Base-by-base conservation (phyloP, 2,329 filamentous ascomycete species). In the Aspergillus sp. region DNA sequence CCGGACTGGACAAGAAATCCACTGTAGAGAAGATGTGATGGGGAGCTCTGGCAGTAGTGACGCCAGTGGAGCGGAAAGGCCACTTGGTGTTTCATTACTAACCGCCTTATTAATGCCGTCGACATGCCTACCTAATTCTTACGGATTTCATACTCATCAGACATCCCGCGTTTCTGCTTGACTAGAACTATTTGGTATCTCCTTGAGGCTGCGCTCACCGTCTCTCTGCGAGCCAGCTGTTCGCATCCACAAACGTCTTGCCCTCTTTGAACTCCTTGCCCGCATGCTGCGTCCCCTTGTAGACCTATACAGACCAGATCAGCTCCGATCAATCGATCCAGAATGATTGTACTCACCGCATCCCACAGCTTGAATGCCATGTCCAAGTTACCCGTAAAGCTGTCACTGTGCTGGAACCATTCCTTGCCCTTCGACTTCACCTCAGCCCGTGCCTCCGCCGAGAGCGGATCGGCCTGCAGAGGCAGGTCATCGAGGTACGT, bases 301-400 rank as follows among this genome's bases (percentile, higher is more conserved):
- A 83, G 49, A 87, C 73, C 81, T 83, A 55, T 41, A 45, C n/a
- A 14, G 25, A 36, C 31, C 40, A 51, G 50, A 38, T 23, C 23
- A 20, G 45, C 21, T 23, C 31, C 23, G 14, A 2, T 10, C 20
- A 13, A 20, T 29, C 7, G 25, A 29, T 10, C 25, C 25, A 29
- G 25, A 10, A 29, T 7, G 11, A 29, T 14, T 4, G 7, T 13
- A 78, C 81, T 71, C 72, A 85, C 81, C 52, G 84, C 83, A 74
- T 85, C 84, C 84, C 84, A 88, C 23, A 88, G 69, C 53, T 78
- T 78, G 67, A 85, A 87, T 3, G 83, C 84, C 54, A 76, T 78
- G 48, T 81, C 72, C 48, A 88, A 70, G 66, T 87, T 85, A 14
- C 71, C 78, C 17, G 75, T 71, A 57, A 86, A 81, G 65, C 85